Conservation (phyloP, 1,284 basidiomycete species). For the Tausonia pullulans region DNA sequence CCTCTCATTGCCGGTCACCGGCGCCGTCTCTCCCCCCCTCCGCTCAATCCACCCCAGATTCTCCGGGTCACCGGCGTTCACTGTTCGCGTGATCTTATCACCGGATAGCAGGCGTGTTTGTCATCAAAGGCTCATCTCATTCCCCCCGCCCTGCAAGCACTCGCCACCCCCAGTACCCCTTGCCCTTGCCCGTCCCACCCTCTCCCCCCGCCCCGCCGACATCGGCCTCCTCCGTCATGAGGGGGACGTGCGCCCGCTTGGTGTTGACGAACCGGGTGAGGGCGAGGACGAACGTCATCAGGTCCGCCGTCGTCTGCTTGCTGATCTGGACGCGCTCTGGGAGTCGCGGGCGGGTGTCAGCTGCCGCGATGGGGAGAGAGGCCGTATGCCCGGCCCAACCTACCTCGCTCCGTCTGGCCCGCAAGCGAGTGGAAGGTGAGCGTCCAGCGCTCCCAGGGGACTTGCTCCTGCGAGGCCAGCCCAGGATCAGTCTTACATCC, state of each 20-base stretch:
- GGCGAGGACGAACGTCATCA: not conserved
- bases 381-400: not conserved
- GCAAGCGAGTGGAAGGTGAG: not conserved
- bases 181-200: no score
- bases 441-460: conserved; percentile 9
- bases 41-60: no score
- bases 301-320: not conserved
- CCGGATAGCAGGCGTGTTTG: no score
- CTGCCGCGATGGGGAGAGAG: not conserved
- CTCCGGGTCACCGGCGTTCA: no score
- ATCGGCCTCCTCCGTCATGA: not conserved
- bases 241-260: not conserved
- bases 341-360: not conserved
- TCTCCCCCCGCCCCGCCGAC: no score
- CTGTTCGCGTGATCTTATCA: no score
- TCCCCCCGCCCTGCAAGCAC: no score
- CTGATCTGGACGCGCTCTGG: not conserved
- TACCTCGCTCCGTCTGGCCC: conserved; percentile 8
- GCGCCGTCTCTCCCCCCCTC: no score
- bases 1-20: no score
- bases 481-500: not conserved
- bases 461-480: not conserved
- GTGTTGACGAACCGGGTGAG: not conserved
- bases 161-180: no score
- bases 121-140: no score